Conservation (phyloP, 768 basidiomycete species). For the Russula lepida region DNA sequence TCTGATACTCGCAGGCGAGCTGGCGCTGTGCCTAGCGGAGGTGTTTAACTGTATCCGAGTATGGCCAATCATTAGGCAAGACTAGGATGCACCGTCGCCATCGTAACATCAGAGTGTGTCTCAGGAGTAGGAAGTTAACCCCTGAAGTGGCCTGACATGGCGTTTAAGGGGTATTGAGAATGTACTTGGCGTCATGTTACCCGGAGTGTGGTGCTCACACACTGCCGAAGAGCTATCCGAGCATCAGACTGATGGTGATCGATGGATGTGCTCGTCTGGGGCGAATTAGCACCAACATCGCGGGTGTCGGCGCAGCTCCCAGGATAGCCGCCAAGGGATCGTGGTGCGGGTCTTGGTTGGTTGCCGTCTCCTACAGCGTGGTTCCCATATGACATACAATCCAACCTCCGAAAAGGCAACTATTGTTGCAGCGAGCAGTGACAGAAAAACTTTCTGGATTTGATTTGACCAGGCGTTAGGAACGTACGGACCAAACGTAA, state of each 20-base stretch:
- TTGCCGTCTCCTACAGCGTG: conserved; percentile 26
- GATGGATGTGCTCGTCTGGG: conserved; percentile 2
- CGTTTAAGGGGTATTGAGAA: not conserved
- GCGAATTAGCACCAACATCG: not conserved
- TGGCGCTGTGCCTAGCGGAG: not conserved
- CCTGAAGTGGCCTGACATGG: no score
- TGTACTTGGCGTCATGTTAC: not conserved
- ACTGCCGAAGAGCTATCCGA: conserved; percentile 3
- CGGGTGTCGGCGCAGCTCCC: not conserved
- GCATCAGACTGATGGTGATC: not conserved
- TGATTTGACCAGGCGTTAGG: not conserved
- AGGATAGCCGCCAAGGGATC: not conserved
- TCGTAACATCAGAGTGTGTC: not conserved
- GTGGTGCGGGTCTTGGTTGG: not conserved
- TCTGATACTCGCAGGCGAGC: no score
- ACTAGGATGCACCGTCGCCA: not conserved
- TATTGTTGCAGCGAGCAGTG: conserved; percentile 50
- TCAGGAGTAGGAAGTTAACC: not conserved
- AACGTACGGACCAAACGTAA: not conserved
- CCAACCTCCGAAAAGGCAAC: conserved; percentile 64
- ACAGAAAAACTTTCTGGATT: conserved; percentile 44
- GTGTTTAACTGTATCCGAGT: not conserved
- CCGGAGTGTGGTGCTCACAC: not conserved
- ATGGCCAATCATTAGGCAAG: not conserved
- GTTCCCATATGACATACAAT: conserved; percentile 68